Percentiles rank a stretch among this genome's conserved stretches.
Evolutionary conservation across 106 monocot genomes (phyloP).

Genomic region (Ottelia alismoides): DNA sequence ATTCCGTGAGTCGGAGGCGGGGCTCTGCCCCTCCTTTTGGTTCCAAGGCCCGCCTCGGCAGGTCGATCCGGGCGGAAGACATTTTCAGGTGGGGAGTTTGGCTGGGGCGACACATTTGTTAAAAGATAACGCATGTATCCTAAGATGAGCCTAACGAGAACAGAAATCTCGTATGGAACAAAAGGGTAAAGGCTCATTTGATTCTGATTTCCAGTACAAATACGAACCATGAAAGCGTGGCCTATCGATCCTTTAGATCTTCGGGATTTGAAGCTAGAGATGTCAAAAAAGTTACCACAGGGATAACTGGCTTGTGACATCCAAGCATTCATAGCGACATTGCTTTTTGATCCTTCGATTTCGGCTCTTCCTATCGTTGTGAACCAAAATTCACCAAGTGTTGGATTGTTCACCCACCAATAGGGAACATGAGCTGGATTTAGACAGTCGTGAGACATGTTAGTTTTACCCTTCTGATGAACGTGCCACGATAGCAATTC

Average conservation of each 20-base stretch:
- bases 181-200: slow-evolving; percentile 13
- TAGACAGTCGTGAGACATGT: neutral
- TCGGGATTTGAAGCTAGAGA: slow-evolving; percentile 1
- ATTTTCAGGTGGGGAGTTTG: too few species aligned
- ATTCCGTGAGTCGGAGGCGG: too few species aligned
- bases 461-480: slow-evolving; percentile 1
- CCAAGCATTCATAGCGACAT: slow-evolving; percentile 36
- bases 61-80: too few species aligned
- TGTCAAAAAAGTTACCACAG: slow-evolving; percentile 25
- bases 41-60: too few species aligned
- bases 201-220: slow-evolving; percentile 25
- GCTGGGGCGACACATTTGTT: too few species aligned
- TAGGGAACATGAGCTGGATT: neutral
- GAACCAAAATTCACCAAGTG: too few species aligned
- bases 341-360: too few species aligned
- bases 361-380: too few species aligned
- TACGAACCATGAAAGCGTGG: slow-evolving; percentile 26
- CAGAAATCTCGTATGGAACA: slow-evolving; percentile 40
- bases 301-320: slow-evolving; percentile 94
- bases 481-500: slow-evolving; percentile 10
- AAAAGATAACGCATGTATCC: too few species aligned
- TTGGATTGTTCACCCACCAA: slow-evolving; percentile 1
- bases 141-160: slow-evolving; percentile 61
- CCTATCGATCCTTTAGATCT: slow-evolving; percentile 23
- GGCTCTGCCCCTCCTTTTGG: too few species aligned